Percentiles rank a stretch among this genome's conserved stretches.
These are phyloP conservation scores for Arthrobotrys pseudoclavata DNA, from an alignment of 2,329 filamentous ascomycete genomes.

Conservation along the genomic window DNA sequence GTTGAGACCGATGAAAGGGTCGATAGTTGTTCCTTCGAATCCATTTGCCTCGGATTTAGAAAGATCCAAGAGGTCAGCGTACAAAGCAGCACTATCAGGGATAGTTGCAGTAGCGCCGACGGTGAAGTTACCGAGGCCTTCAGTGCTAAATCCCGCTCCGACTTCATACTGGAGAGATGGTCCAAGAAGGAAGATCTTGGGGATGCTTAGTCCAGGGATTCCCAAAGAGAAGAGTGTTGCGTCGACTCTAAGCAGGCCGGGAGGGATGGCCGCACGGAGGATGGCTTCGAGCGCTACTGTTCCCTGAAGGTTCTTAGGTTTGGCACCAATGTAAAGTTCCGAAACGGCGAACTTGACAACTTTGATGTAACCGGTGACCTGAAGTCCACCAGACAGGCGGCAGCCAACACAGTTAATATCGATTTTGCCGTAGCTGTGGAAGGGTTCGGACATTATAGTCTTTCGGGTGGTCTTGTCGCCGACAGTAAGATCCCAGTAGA, in stretches of 20 bases:
- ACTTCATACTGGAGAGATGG: conserved; percentile 61
- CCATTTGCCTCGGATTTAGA: conserved; percentile 62
- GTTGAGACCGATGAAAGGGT: conserved; percentile 63
- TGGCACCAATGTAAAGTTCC: conserved; percentile 46
- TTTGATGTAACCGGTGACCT: conserved; percentile 58
- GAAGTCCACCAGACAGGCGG: conserved; percentile 58
- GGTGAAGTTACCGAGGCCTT: conserved; percentile 37
- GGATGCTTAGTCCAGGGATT: conserved; percentile 60
- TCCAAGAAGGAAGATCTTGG: conserved; percentile 60
- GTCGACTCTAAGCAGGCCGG: conserved; percentile 31
- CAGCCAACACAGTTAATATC: conserved; percentile 60
- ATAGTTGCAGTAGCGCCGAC: conserved; percentile 33
- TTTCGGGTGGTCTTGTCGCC: conserved; percentile 28
- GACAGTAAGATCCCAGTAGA: conserved; percentile 54
- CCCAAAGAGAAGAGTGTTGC: conserved; percentile 49
- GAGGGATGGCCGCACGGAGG: conserved; percentile 28
- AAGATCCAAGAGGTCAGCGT: conserved; percentile 61
- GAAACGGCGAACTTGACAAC: conserved; percentile 58
- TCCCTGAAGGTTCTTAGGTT: conserved; percentile 55
- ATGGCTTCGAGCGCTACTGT: conserved; percentile 50
- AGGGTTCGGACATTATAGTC: conserved; percentile 24
- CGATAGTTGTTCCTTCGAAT: conserved; percentile 61
- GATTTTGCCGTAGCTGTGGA: conserved; percentile 38
- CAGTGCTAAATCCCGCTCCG: conserved; percentile 21
- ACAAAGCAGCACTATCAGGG: conserved; percentile 29